phyloP scores from a whole-genome alignment of 2,329 filamentous ascomycete genomes.

The Cladosporium sphaerospermum region DNA sequence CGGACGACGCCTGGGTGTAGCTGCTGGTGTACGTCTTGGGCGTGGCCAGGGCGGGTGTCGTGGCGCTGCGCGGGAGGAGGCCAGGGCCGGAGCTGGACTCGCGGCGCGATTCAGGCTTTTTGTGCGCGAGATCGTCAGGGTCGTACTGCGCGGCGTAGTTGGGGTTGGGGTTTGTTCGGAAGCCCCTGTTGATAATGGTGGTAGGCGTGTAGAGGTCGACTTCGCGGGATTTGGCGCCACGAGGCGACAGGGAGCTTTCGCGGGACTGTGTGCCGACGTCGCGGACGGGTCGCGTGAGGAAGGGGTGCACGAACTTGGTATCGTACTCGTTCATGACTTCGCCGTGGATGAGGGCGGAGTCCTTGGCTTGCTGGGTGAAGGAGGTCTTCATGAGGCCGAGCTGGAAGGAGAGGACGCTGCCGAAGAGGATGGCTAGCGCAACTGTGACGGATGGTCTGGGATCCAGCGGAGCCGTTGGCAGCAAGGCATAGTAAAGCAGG shows the following conservation, averaged over 20 bases:
- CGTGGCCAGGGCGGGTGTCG: constrained; percentile 14
- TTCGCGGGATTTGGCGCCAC: constrained; percentile 33
- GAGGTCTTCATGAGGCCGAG: constrained; percentile 65
- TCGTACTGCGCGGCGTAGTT: constrained; percentile 65
- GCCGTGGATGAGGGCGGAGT: constrained; percentile 75
- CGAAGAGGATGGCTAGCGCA: constrained; percentile 72
- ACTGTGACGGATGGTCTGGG: constrained; percentile 79
- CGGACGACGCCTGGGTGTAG: constrained; percentile 29
- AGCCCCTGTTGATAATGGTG: constrained; percentile 64
- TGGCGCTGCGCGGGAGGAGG: constrained; percentile 6
- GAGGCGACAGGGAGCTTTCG: constrained; percentile 28
- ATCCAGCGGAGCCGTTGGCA: constrained; percentile 71
- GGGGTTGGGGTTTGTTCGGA: constrained; percentile 75
- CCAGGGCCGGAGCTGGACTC: constrained; percentile 15
- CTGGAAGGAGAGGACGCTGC: constrained; percentile 68
- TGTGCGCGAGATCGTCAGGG: constrained; percentile 46
- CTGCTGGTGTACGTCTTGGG: constrained; percentile 24
- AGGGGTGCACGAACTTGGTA: constrained; percentile 87
- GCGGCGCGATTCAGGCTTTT: constrained; percentile 15
- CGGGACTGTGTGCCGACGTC: constrained; percentile 75
- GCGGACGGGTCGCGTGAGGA: constrained; percentile 72
- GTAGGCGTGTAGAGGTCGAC: constrained; percentile 59
- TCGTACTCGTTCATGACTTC: constrained; percentile 95
- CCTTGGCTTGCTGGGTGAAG: constrained; percentile 80
- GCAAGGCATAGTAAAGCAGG: constrained; percentile 80